Evolutionary conservation across 2,329 filamentous ascomycete genomes (phyloP), one percentile per base, ranked within the genome.

Genomic region (Phialophora verrucosa): DNA sequence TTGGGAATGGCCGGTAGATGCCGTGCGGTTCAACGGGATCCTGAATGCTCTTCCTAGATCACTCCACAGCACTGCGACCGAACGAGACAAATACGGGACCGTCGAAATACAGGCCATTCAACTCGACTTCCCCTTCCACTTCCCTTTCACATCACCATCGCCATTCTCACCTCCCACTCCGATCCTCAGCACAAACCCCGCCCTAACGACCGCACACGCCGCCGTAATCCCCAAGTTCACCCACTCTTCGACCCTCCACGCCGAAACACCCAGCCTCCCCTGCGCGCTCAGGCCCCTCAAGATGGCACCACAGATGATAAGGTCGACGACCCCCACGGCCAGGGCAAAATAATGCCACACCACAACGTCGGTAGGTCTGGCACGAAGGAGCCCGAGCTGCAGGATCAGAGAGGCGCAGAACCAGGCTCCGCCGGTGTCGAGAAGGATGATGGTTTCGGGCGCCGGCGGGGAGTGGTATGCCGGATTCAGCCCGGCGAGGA

Each of bases 151-250:
- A 1, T 6, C 17, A 17, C n/a, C 38, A n/a, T 51, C 14, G 3
- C 8, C 20, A 11, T 51, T 5, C 49, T 14, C 25, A 4, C 3
- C 49, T 0, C 27, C 2, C 4, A 32, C 27, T 8, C 51, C 51
- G 12, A 55, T 10, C 51, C 51, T 27, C 27, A 55, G 12, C 17
- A 55, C 27, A 23, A 55, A 55, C 12, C 23, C 27, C 0, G 17
- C 17, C 51, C 51, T 55, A n/a, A 55, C 51, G 14, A 55, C 12
- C 51, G 51, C 51, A 20, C 51, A 55, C 23, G 27, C 51, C 7
- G 27, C 51, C 27, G 51, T 55, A 27, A 29, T 17, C 11, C 51
- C 51, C 17, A 55, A 55, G 17, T 55, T 55, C 11, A 29, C 25
- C 12, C 25, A 31, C 29, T 55, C 51, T 27, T 32, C 51, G 8